These are phyloP conservation scores for Symbiodinium natans DNA, from an alignment of 73 alveolate genomes.

Conservation along the genomic window DNA sequence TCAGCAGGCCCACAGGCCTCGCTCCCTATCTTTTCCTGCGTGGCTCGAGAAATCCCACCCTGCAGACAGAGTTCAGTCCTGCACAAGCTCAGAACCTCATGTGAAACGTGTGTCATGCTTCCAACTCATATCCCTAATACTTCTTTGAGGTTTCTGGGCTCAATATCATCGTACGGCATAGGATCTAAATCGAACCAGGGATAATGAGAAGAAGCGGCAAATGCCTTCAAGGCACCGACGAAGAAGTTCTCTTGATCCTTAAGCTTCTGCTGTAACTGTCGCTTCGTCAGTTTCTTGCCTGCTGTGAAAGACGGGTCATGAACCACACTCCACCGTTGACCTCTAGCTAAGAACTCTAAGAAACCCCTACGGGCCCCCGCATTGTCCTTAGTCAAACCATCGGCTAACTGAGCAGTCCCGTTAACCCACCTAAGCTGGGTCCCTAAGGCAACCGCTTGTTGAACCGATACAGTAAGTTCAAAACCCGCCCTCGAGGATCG, in stretches of 20 bases:
- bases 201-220: background rate
- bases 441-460: background rate
- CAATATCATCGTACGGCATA: background rate
- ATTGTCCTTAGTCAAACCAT: background rate
- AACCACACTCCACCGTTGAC: conserved; percentile 12
- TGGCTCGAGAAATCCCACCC: too few relatives aligned
- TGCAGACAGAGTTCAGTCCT: too few relatives aligned
- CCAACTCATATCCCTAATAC: background rate
- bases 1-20: too few relatives aligned
- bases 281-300: background rate
- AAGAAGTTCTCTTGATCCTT: background rate
- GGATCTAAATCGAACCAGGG: too few relatives aligned
- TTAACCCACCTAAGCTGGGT: conserved; percentile 11
- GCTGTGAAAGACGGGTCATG: background rate
- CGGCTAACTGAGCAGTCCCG: background rate
- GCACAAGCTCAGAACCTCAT: too few relatives aligned
- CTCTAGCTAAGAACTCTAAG: background rate
- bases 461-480: background rate
- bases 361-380: background rate
- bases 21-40: too few relatives aligned
- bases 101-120: too few relatives aligned
- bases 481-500: background rate
- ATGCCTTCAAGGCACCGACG: too few relatives aligned
- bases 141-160: background rate
- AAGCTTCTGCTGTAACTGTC: background rate